Evolutionary conservation across 2,329 filamentous ascomycete species (phyloP), one percentile per base, ranked within the genome.

Genomic region (Sporothrix humicola): DNA sequence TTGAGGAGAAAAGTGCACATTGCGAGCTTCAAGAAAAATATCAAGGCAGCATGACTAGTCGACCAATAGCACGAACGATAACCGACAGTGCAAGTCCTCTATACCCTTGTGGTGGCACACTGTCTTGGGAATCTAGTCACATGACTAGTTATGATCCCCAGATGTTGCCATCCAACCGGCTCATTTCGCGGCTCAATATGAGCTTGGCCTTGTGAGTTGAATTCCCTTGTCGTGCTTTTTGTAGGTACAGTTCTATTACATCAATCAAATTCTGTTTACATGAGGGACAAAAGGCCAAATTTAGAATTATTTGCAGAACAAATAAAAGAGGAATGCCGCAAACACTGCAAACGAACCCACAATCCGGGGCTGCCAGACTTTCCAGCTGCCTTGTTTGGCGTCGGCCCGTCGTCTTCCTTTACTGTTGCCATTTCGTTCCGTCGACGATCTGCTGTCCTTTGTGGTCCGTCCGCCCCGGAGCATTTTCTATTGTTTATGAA

Each of bases 181-280:
- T 68, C 44, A 50, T 68, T 50, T 48, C 63, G 50, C 63, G 63
- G 63, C 63, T 68, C 44, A 68, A 68, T 68, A 68, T 20, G 23
- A 50, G 17, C 46, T 50, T 46, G 23, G 63, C 37, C 42, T 65
- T 42, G 20, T 46, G n/a, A 46, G n/a, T 17, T 20, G n/a, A n/a
- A 46, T 1, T n/a, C 42, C 3, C 13, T 23, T 44, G 20, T 23
- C 9, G 17, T 23, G 59, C 31, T 7, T 7, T 37, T 37, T 23
- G 37, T 46, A 13, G 37, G 17, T 63, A 17, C 13, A 17, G 20
- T 46, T 46, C 54, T 58, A 58, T 15, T 20, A 15, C 23, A 15
- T 58, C 54, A 13, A 17, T 15, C 1, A 58, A 13, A 23, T 15
- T 15, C 31, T 7, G 31, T 54, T 2, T 12, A 13, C 3, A 6